Evolutionary conservation across 805 yeast species (phyloP).

Genomic region (Cyberlindnera americana): DNA sequence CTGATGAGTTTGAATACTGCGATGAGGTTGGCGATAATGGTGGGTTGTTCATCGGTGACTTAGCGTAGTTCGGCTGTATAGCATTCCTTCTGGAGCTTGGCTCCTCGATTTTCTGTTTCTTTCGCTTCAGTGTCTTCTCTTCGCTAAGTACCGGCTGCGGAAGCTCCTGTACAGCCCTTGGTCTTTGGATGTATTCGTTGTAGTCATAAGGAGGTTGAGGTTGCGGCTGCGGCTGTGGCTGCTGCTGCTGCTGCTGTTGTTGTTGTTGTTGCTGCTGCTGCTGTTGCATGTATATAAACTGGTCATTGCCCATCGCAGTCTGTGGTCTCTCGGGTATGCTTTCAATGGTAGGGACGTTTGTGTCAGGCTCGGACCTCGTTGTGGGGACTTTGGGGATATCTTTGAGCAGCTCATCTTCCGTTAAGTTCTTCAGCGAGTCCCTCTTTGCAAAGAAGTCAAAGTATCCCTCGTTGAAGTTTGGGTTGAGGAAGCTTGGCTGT

Average conservation of each 20-base stretch:
- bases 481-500: constrained; percentile 27
- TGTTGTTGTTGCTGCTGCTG: constrained; percentile 6
- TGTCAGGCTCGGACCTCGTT: constrained; percentile 24
- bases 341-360: constrained; percentile 10
- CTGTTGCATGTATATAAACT: constrained; percentile 8
- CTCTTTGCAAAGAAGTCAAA: constrained; percentile 28
- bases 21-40: constrained; percentile 12
- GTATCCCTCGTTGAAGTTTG: constrained; percentile 23
- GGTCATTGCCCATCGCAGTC: constrained; percentile 11
- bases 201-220: not conserved
- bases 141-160: no score
- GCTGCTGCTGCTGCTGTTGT: constrained; percentile 11
- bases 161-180: no score
- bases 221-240: constrained; percentile 4
- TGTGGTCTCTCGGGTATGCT: constrained; percentile 13
- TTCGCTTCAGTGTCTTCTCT: no score
- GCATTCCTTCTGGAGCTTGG: constrained; percentile 14
- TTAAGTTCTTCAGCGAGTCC: constrained; percentile 25
- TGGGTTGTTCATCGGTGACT: constrained; percentile 8
- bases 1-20: constrained; percentile 15
- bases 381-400: constrained; percentile 17
- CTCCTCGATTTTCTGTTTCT: constrained; percentile 9
- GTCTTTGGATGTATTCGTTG: not conserved
- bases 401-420: constrained; percentile 15
- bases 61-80: constrained; percentile 12